A percentile compares a stretch with the other conserved stretches of the same genome.
These are phyloP conservation scores for Cinchona pubescens DNA, from an alignment of 257 asterid species.

Conservation along the genomic window DNA sequence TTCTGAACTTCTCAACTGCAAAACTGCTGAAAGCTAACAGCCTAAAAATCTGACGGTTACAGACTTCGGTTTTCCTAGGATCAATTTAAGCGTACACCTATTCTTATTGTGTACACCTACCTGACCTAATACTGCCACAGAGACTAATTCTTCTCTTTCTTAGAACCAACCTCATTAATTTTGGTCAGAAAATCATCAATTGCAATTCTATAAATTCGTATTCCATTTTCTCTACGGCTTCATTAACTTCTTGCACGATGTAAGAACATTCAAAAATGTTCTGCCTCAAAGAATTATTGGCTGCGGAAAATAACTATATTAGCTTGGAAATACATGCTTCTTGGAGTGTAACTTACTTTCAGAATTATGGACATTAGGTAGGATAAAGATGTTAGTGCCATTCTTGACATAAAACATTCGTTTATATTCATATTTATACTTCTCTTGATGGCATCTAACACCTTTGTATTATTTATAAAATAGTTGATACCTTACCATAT, in stretches of 20 bases:
- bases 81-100: slow-evolving; percentile 24
- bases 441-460: slow-evolving; percentile 1
- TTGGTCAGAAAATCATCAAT: not conserved
- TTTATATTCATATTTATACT: not conserved
- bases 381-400: slow-evolving; percentile 3
- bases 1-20: slow-evolving; percentile 65
- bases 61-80: slow-evolving; percentile 25
- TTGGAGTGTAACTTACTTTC: slow-evolving; percentile 3
- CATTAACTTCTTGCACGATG: not conserved
- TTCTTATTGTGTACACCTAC: slow-evolving; percentile 20
- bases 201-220: not conserved
- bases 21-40: slow-evolving; percentile 56
- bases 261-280: not conserved
- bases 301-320: not conserved
- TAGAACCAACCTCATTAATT: not conserved
- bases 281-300: not conserved
- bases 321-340: not conserved
- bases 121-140: slow-evolving; percentile 30
- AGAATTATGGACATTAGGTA: slow-evolving; percentile 6
- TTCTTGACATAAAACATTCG: not conserved
- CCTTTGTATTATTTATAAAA: not conserved
- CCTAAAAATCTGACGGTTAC: slow-evolving; percentile 41
- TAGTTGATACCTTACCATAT: not conserved
- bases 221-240: not conserved
- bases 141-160: not conserved